These are phyloP conservation scores for Sporormia fimetaria DNA, from an alignment of 495 filamentous ascomycete genomes.

Conservation along the genomic window DNA sequence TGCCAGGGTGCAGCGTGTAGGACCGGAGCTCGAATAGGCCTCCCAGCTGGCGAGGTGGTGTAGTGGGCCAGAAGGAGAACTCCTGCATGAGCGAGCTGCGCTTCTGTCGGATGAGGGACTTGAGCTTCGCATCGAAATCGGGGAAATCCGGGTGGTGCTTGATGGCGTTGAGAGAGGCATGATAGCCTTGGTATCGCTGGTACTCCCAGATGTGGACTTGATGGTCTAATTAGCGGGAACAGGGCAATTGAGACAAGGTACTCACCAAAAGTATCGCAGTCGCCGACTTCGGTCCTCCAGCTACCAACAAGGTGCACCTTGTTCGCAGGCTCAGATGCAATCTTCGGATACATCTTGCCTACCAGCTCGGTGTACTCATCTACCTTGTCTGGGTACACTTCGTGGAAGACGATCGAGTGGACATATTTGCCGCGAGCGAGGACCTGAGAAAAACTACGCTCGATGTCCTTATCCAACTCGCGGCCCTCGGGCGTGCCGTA, in stretches of 20 bases:
- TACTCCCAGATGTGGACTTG: constrained; percentile 99
- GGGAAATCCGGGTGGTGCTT: constrained; percentile 66
- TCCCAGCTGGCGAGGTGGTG: constrained; percentile 75
- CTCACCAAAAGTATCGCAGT: constrained; percentile 93
- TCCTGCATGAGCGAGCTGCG: constrained; percentile 94
- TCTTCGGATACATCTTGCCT: constrained; percentile 81
- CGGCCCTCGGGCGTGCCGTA: constrained; percentile 93
- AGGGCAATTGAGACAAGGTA: background rate
- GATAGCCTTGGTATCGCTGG: constrained; percentile 91
- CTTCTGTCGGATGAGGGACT: constrained; percentile 68
- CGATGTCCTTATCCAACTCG: constrained; percentile 85
- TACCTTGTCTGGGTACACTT: constrained; percentile 89
- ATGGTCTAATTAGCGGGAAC: background rate
- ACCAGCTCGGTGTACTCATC: constrained; percentile 89
- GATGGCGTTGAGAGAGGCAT: constrained; percentile 78
- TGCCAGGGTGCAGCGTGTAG: constrained; percentile 91
- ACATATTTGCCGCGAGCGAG: constrained; percentile 96
- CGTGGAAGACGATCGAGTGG: constrained; percentile 93
- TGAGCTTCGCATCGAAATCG: constrained; percentile 71
- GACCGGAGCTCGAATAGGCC: constrained; percentile 94
- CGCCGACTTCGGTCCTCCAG: constrained; percentile 96
- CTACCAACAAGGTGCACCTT: constrained; percentile 93
- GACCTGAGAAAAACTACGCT: constrained; percentile 86
- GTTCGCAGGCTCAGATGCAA: constrained; percentile 71
- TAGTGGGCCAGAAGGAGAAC: constrained; percentile 98